Conservation (phyloP, 2,329 filamentous ascomycete genomes). For the Aureobasidium melanogenum region DNA sequence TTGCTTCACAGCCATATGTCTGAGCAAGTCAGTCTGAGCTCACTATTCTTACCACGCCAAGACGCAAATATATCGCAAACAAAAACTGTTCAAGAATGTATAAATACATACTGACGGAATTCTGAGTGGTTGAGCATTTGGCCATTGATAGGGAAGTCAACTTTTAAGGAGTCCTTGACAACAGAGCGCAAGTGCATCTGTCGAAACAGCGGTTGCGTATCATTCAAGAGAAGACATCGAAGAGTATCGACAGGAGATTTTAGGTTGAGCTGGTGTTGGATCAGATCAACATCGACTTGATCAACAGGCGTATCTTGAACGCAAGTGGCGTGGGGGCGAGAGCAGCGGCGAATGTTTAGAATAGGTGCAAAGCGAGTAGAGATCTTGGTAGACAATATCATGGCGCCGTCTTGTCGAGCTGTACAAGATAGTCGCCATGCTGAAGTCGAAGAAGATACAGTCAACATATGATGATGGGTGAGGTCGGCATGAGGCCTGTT, state of each 20-base stretch:
- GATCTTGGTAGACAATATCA: neutral
- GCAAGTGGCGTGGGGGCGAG: conserved; percentile 1
- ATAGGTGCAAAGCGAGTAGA: neutral
- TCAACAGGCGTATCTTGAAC: neutral
- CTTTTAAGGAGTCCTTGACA: neutral
- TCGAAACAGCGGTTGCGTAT: neutral
- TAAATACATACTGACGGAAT: conserved; percentile 17
- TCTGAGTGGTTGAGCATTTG: conserved; percentile 4
- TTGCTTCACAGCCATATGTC: conserved; percentile 14
- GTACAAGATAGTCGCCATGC: conserved; percentile 2
- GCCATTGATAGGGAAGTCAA: conserved; percentile 9
- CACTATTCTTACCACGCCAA: neutral
- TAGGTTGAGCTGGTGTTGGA: conserved; percentile 1
- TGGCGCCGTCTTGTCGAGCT: neutral
- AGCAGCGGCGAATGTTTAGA: neutral
- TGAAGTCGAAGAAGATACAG: neutral
- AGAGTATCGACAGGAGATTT: conserved; percentile 8
- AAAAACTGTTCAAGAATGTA: neutral
- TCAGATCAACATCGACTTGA: neutral
- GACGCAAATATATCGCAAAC: neutral
- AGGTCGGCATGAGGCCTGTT: neutral
- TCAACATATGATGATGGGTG: neutral
- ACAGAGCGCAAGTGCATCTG: neutral
- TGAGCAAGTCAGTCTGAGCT: neutral
- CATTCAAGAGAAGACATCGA: neutral